Base-by-base conservation (phyloP, 257 asterid species). In the Solanum chaucha region DNA sequence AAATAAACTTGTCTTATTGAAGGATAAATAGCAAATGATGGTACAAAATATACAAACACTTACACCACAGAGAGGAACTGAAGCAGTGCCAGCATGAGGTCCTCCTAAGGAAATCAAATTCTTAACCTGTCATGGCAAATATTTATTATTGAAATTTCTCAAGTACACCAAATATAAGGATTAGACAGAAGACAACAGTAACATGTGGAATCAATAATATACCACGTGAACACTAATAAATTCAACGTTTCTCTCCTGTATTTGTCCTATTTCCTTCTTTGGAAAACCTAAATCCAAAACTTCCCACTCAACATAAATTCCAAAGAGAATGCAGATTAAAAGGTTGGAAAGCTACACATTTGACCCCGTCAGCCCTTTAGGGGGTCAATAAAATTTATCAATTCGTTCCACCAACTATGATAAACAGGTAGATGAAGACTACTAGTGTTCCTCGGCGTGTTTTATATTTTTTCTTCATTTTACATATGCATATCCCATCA, bases 61-160 rank as follows among this genome's bases (percentile, higher is more conserved):
- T 93, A 95, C 99, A 58, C 99, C 99, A 89, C 99, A 97, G 46
- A 97, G 93, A 86, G 99, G 99, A 91, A 95, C 98, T 41, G 99
- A 97, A 89, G 99, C 99, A 86, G 98, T 97, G 82, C 99, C 99
- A 32, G 98, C 98, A 91, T 97, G 99, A 84, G 99, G 99, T 82
- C 99, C 98, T 86, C 98, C 99, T 14, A 96, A 89, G 87, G 98
- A 94, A 68, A 95, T 88, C 34, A 94, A 94, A 86, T 97, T 97
- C 91, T 93, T 94, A 28, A 97, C 98, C 99, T 95, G 92, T 86
- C 81, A 85, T 12, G 59, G 34, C 64, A 67, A 28, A 48, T 10
- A 19, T 61, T n/a, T 44, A 44, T 44, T 41, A 77, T 24, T 11
- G 68, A 61, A 34, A 73, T 64, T 88, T 78, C 67, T 64, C 86